Base-by-base conservation (phyloP, 805 yeast species). In the Brettanomyces naardenensis region DNA sequence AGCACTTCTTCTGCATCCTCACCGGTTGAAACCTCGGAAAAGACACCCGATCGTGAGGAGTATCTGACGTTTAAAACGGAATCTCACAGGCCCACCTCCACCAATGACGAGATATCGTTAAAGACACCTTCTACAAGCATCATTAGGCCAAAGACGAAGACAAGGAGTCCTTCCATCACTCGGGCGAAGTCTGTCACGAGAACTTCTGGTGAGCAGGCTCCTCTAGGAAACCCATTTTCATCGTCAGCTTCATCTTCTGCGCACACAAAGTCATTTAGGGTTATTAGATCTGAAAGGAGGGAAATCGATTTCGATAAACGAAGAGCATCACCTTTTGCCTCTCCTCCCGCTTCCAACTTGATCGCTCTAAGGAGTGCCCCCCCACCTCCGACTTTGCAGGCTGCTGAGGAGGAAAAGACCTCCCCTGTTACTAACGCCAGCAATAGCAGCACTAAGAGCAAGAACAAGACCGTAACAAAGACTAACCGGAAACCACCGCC, bases 221-320 rank as follows among this genome's bases (percentile, higher is more conserved):
- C 23, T 6, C 13, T 6, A 6, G 35, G n/a, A 11, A 14, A 4
- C 15, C 7, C 28, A 22, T 23, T 23, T 11, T 9, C 20, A n/a
- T 15, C 26, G 7, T n/a, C n/a, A n/a, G 4, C 28, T n/a, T 11
- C 30, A 10, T 21, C 31, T 6, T 20, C 49, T 3, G 44, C 39
- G 3, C 38, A 40, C 4, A 39, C 30, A 10, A 47, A 71, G 30
- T 64, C 86, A 0, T 85, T 86, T 53, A 68, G 80, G 41, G 79
- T 86, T 1, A 69, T 86, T 6, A 61, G 89, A 23, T 72, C 75
- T 19, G 75, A 72, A n/a, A 74, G 71, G 11, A 65, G 71, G 25
- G 95, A 83, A 49, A 85, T 85, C 43, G 88, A 88, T 56, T 86
- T 86, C 52, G 92, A 86, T 49, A 76, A 81, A 47, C 67, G 87